Percentiles rank a stretch among this genome's conserved stretches.
These are phyloP conservation scores for Nematodospora anomalae DNA, from an alignment of 1,139 yeast genomes.

Conservation along the genomic window DNA sequence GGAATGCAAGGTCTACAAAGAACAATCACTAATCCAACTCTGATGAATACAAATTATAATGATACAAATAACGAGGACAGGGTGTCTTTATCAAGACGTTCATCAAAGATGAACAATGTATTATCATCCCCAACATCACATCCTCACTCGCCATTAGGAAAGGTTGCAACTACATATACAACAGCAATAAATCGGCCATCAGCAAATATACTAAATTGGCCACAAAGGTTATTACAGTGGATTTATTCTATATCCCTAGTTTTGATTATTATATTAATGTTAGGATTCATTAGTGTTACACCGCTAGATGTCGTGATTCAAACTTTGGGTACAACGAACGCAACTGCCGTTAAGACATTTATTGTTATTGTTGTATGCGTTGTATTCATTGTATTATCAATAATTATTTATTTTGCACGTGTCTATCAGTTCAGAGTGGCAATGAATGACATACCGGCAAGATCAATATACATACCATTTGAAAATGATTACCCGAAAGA, in stretches of 20 bases:
- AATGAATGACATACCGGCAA: slow-evolving; percentile 72
- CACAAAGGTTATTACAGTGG: slow-evolving; percentile 46
- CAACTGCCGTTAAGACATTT: slow-evolving; percentile 65
- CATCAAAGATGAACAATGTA: background rate
- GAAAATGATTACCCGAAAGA: slow-evolving; percentile 60
- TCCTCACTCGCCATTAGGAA: slow-evolving; percentile 5
- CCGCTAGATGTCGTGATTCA: slow-evolving; percentile 77
- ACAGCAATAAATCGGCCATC: slow-evolving; percentile 6
- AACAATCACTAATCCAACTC: background rate
- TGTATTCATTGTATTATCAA: slow-evolving; percentile 50
- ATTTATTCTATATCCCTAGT: slow-evolving; percentile 56
- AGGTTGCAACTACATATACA: slow-evolving; percentile 10
- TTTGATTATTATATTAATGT: slow-evolving; percentile 48
- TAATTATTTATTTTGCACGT: slow-evolving; percentile 52
- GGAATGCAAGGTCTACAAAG: background rate
- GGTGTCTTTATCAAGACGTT: background rate
- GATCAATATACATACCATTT: slow-evolving; percentile 64
- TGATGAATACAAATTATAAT: background rate
- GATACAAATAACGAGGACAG: too few relatives aligned
- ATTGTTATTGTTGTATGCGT: slow-evolving; percentile 76
- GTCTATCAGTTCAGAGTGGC: slow-evolving; percentile 58
- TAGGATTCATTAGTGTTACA: slow-evolving; percentile 63
- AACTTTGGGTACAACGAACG: slow-evolving; percentile 49
- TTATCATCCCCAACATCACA: background rate
- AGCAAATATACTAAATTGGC: slow-evolving; percentile 23